These are phyloP conservation scores for Mariannaea sp. DNA, from an alignment of 2,329 filamentous ascomycete genomes.

Conservation along the genomic window DNA sequence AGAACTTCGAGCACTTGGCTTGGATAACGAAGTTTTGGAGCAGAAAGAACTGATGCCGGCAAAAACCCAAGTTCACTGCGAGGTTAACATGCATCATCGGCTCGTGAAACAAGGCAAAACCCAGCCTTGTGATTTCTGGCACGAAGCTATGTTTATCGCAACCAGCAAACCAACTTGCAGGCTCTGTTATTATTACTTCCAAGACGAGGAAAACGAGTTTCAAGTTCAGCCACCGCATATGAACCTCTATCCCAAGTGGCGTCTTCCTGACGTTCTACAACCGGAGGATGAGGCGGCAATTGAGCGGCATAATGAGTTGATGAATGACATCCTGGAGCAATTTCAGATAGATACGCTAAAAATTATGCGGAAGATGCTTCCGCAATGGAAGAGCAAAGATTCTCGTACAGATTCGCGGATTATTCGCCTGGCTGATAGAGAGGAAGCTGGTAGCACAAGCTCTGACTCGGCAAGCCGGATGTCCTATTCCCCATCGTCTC, in stretches of 20 bases:
- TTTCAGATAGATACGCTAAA: not conserved
- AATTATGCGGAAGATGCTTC: not conserved
- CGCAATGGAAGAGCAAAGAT: not conserved
- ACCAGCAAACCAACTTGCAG: conserved; percentile 44
- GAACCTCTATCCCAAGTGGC: conserved; percentile 45
- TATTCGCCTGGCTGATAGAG: no score
- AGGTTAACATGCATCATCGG: conserved; percentile 37
- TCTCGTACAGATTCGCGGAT: not conserved
- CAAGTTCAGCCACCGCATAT: conserved; percentile 37
- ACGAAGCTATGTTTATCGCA: conserved; percentile 41
- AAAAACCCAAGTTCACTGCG: conserved; percentile 43
- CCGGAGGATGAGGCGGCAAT: conserved; percentile 1
- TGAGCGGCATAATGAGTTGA: not conserved
- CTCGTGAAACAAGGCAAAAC: conserved; percentile 6
- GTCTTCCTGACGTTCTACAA: conserved; percentile 35
- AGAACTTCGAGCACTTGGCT: no score
- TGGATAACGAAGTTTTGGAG: no score
- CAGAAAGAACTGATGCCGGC: no score
- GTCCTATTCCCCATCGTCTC: no score
- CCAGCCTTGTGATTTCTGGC: conserved; percentile 32
- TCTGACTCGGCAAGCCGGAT: no score
- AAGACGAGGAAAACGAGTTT: not conserved
- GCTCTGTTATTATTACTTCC: conserved; percentile 43
- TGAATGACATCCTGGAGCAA: not conserved
- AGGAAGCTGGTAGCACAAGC: no score